These are phyloP conservation scores for Elaeis oleifera DNA, from an alignment of 202 grass and related monocot species.

Conservation along the genomic window DNA sequence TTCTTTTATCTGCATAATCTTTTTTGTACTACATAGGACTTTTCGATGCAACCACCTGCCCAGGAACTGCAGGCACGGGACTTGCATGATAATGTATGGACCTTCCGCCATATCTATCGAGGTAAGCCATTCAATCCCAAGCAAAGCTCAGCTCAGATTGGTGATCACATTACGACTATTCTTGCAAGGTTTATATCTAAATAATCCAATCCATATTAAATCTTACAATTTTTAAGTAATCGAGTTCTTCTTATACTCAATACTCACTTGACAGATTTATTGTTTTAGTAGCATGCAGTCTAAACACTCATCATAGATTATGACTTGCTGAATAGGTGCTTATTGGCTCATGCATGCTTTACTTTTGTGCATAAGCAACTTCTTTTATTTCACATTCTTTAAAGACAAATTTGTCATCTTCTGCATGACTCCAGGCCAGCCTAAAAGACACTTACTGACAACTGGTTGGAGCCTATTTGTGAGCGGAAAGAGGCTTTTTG, in stretches of 20 bases:
- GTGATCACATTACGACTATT: no score
- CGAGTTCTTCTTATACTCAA: no score
- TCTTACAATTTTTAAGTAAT: no score
- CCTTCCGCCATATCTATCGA: slow-evolving; percentile 97
- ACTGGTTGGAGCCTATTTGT: slow-evolving; percentile 98
- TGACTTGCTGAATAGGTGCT: neutral
- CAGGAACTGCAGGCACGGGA: slow-evolving; percentile 94
- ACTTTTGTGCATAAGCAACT: no score
- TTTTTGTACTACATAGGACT: slow-evolving; percentile 46
- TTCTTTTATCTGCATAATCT: no score
- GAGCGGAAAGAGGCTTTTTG: slow-evolving; percentile 85
- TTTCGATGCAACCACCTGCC: slow-evolving; percentile 80
- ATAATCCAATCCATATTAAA: no score
- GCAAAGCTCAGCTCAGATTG: no score
- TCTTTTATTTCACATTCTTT: neutral
- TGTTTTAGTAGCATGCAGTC: no score
- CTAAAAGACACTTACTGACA: slow-evolving; percentile 94
- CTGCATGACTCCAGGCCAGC: slow-evolving; percentile 57
- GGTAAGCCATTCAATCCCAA: slow-evolving; percentile 23
- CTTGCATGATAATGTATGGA: slow-evolving; percentile 86
- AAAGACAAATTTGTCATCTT: slow-evolving; percentile 17
- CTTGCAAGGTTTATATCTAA: no score
- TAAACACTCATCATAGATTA: neutral
- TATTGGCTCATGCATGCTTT: no score
- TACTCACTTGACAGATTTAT: no score